Evolutionary conservation across 352 stramenopile genomes (phyloP).

Genomic region (Phytophthora litchii): DNA sequence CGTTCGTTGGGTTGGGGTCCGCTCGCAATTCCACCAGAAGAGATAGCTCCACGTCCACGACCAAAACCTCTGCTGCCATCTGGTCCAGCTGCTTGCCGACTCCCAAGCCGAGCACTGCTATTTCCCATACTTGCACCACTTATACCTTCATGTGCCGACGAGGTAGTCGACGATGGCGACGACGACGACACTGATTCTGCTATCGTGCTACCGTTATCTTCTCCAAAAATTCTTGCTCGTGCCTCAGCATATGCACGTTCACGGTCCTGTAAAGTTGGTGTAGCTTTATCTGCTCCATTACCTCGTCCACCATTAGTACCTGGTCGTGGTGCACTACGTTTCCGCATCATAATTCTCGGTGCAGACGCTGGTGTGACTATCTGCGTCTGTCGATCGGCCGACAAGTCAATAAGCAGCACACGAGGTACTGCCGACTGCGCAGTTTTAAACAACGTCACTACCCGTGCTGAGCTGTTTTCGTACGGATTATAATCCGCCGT

Average conservation of each 20-base stretch:
- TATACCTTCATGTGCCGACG: slow-evolving; percentile 19
- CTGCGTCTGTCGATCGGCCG: slow-evolving; percentile 66
- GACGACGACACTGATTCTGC: slow-evolving; percentile 33
- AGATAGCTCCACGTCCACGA: slow-evolving; percentile 11
- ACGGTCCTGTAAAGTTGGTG: slow-evolving; percentile 89
- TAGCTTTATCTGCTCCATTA: slow-evolving; percentile 58
- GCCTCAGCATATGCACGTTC: slow-evolving; percentile 95
- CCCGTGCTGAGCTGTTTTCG: slow-evolving; percentile 70
- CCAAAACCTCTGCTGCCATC: slow-evolving; percentile 63
- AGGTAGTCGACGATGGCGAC: slow-evolving; percentile 29
- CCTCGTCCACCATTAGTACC: slow-evolving; percentile 47
- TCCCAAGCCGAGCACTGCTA: slow-evolving; percentile 26
- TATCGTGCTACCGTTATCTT: slow-evolving; percentile 41
- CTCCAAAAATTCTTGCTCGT: slow-evolving; percentile 93
- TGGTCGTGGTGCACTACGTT: slow-evolving; percentile 43
- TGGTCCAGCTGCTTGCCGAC: slow-evolving; percentile 55
- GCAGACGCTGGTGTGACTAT: slow-evolving; percentile 71
- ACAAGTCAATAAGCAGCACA: slow-evolving; percentile 90
- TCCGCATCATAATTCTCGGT: slow-evolving; percentile 94
- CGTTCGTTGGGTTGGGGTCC: slow-evolving; percentile 20
- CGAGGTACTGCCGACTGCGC: slow-evolving; percentile 74
- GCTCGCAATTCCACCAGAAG: slow-evolving; percentile 1
- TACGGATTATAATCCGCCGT: slow-evolving; percentile 76
- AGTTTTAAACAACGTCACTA: slow-evolving; percentile 92
- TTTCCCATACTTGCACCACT: slow-evolving; percentile 4